Conservation (phyloP, 805 yeast species). For the Limtongia smithiae region DNA sequence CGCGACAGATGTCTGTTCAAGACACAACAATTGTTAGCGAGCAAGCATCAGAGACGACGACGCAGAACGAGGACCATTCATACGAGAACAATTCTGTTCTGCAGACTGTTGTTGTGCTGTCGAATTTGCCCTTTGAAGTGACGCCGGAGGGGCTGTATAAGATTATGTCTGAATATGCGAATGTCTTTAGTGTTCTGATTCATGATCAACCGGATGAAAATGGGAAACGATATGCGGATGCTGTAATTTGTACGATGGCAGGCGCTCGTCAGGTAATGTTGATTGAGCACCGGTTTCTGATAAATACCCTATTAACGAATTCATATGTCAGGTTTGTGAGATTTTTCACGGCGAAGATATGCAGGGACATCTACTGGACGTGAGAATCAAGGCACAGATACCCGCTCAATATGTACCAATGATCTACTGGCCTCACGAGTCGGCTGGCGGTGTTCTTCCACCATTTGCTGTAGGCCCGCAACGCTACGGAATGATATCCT, state of each 20-base stretch:
- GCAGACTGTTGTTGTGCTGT: constrained; percentile 10
- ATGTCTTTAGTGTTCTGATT: constrained; percentile 13
- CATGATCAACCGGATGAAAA: constrained; percentile 13
- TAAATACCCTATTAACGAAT: neutral
- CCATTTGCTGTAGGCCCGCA: neutral
- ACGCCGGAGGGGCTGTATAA: constrained; percentile 19
- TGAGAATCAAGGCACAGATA: neutral
- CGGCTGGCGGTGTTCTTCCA: neutral
- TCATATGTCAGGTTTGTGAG: neutral
- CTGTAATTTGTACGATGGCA: constrained; percentile 10
- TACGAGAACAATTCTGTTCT: neutral
- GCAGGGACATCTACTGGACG: constrained; percentile 3
- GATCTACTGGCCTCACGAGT: constrained; percentile 5
- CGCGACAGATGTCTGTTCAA: too few relatives aligned
- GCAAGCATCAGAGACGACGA: too few relatives aligned
- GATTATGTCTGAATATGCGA: constrained; percentile 10
- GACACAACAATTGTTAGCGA: too few relatives aligned
- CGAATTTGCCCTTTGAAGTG: constrained; percentile 19
- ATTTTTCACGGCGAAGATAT: constrained; percentile 1
- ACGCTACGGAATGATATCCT: too few relatives aligned
- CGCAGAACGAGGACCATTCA: neutral
- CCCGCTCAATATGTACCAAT: neutral
- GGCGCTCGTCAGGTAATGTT: constrained; percentile 9
- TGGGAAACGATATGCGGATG: constrained; percentile 21
- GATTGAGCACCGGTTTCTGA: too few relatives aligned